Percentiles rank a stretch among this genome's conserved stretches.
These are phyloP conservation scores for Xylaria sp. DNA, from an alignment of 2,329 filamentous ascomycete genomes.

Conservation along the genomic window DNA sequence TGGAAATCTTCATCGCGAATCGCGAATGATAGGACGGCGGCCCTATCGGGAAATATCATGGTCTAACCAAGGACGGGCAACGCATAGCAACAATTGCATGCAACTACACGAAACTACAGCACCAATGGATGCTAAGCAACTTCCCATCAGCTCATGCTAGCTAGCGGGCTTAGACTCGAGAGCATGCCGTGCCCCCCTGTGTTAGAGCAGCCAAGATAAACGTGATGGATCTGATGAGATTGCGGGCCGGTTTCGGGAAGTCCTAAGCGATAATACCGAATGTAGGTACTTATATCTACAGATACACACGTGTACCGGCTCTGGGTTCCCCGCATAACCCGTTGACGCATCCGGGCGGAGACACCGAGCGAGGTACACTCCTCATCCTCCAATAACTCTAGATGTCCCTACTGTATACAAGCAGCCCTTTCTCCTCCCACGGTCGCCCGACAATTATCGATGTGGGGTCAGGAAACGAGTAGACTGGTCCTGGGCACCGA, in stretches of 20 bases:
- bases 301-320: not conserved
- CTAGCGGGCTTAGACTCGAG: not conserved
- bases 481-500: conserved; percentile 24
- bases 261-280: conserved; percentile 34
- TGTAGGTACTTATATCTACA: too few species aligned
- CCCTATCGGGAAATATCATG: conserved; percentile 1
- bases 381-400: not conserved
- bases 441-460: conserved; percentile 29
- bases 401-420: not conserved
- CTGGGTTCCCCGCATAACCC: conserved; percentile 33
- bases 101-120: not conserved
- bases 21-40: too few species aligned
- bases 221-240: not conserved
- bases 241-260: conserved; percentile 38
- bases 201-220: not conserved
- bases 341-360: conserved; percentile 30
- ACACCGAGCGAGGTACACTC: conserved; percentile 6
- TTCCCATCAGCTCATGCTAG: not conserved
- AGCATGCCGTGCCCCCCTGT: not conserved
- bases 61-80: conserved; percentile 2
- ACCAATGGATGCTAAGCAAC: not conserved
- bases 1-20: too few species aligned
- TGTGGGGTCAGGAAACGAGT: conserved; percentile 15
- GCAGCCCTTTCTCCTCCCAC: too few species aligned
- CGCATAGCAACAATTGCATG: conserved; percentile 17